A percentile compares a stretch with the other conserved stretches of the same genome.
Conservation (phyloP, 495 filamentous ascomycete genomes). For the Ramalina peruviana region DNA sequence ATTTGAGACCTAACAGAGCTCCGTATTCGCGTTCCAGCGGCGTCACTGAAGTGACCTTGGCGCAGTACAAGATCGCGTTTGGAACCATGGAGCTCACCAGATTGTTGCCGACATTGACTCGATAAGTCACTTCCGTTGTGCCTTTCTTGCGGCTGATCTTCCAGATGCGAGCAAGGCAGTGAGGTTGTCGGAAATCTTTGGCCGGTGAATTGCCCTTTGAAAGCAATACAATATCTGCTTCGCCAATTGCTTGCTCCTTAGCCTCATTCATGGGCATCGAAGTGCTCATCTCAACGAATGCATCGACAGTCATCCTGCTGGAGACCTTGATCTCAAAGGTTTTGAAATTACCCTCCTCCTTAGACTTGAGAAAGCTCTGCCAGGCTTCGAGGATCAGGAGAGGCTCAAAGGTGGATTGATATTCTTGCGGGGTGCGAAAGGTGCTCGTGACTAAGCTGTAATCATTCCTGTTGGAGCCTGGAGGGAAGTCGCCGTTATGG, state of each 20-base stretch:
- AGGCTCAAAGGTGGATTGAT: slow-evolving; percentile 82
- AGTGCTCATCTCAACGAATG: slow-evolving; percentile 81
- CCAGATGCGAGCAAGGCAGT: slow-evolving; percentile 76
- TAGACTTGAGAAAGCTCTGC: slow-evolving; percentile 80
- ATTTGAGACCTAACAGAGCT: slow-evolving; percentile 75
- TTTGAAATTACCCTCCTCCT: slow-evolving; percentile 69
- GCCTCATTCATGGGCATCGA: slow-evolving; percentile 53
- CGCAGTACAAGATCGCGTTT: slow-evolving; percentile 51
- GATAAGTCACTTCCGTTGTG: slow-evolving; percentile 69
- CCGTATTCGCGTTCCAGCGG: slow-evolving; percentile 93
- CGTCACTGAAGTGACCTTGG: slow-evolving; percentile 74
- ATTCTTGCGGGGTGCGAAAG: slow-evolving; percentile 60
- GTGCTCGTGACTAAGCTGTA: slow-evolving; percentile 62
- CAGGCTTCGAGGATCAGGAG: slow-evolving; percentile 87
- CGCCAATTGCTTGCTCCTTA: slow-evolving; percentile 56
- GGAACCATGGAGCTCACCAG: slow-evolving; percentile 38
- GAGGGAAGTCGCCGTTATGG: slow-evolving; percentile 70
- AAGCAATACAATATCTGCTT: slow-evolving; percentile 80
- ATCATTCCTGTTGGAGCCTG: slow-evolving; percentile 47
- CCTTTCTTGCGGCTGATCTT: slow-evolving; percentile 66
- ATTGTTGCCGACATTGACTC: slow-evolving; percentile 51
- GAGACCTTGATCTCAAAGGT: slow-evolving; percentile 72
- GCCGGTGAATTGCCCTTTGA: slow-evolving; percentile 57
- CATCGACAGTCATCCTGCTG: slow-evolving; percentile 77
- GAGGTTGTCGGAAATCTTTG: slow-evolving; percentile 44